phyloP scores from a whole-genome alignment of 2,329 filamentous ascomycete species.

The Phialemonium atrogriseum region DNA sequence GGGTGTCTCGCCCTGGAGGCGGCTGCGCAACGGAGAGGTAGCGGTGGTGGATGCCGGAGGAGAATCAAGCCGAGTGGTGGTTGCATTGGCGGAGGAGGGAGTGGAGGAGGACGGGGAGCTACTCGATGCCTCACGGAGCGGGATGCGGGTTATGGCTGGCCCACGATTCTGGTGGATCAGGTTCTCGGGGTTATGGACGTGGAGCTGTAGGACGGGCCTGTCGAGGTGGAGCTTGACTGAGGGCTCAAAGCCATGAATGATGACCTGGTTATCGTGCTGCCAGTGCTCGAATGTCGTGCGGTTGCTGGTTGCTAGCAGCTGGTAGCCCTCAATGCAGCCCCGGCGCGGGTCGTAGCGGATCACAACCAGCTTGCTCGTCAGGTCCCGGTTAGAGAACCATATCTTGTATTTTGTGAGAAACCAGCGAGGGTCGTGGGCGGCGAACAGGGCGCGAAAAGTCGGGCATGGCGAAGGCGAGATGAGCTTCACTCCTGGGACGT shows the following conservation, averaged over 20 bases:
- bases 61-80: neutral
- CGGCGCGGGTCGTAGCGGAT: slow-evolving; percentile 65
- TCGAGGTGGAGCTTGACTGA: slow-evolving; percentile 64
- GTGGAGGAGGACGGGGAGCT: neutral
- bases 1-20: slow-evolving; percentile 41
- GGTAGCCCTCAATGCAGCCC: slow-evolving; percentile 74
- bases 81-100: neutral
- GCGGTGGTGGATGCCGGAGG: neutral
- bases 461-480: slow-evolving; percentile 47
- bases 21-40: slow-evolving; percentile 14
- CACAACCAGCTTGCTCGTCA: slow-evolving; percentile 68
- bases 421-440: slow-evolving; percentile 72
- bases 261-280: slow-evolving; percentile 55
- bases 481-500: slow-evolving; percentile 51
- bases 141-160: neutral
- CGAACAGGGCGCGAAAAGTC: slow-evolving; percentile 64
- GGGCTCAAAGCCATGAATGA: slow-evolving; percentile 67
- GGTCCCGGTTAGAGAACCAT: slow-evolving; percentile 73
- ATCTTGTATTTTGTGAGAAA: slow-evolving; percentile 73
- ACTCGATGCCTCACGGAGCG: slow-evolving; percentile 7
- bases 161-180: slow-evolving; percentile 7
- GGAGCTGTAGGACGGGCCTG: slow-evolving; percentile 58
- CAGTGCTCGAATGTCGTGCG: slow-evolving; percentile 51
- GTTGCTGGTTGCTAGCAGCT: slow-evolving; percentile 58
- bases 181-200: slow-evolving; percentile 17